Conservation (phyloP, 2,329 filamentous ascomycete genomes). For the Epichloe scottii region DNA sequence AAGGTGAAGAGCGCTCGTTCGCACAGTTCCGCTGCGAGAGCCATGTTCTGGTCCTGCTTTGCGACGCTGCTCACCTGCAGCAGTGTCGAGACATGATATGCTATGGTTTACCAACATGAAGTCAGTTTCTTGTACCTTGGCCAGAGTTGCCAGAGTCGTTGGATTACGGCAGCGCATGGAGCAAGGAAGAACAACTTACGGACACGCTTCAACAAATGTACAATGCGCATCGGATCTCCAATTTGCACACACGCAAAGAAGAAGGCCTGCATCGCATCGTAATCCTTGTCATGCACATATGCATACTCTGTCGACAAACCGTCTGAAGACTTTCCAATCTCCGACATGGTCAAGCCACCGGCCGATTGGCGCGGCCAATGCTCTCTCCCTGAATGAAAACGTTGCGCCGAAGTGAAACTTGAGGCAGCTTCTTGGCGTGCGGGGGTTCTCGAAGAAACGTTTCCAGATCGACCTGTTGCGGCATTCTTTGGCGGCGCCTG, state of each 20-base stretch:
- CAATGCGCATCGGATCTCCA: slow-evolving; percentile 68
- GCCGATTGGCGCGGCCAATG: slow-evolving; percentile 72
- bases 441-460: slow-evolving; percentile 42
- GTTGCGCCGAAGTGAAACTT: slow-evolving; percentile 63
- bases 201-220: slow-evolving; percentile 48
- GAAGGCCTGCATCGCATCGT: slow-evolving; percentile 59
- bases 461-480: slow-evolving; percentile 44
- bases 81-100: slow-evolving; percentile 89
- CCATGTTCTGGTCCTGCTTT: slow-evolving; percentile 80
- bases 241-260: slow-evolving; percentile 78
- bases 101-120: slow-evolving; percentile 17
- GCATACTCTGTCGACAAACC: slow-evolving; percentile 57
- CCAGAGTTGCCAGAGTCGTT: not conserved
- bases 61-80: slow-evolving; percentile 87
- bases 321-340: slow-evolving; percentile 26
- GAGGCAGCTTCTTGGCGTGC: slow-evolving; percentile 48
- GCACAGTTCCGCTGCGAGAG: slow-evolving; percentile 73
- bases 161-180: not conserved
- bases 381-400: slow-evolving; percentile 75
- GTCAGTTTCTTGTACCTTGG: slow-evolving; percentile 8
- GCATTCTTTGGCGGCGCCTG: slow-evolving; percentile 19
- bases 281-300: slow-evolving; percentile 62
- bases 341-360: slow-evolving; percentile 74
- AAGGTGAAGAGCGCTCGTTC: slow-evolving; percentile 89
- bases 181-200: slow-evolving; percentile 20